Conservation (phyloP, 331 rosid genomes). For the Dryas integrifolia region DNA sequence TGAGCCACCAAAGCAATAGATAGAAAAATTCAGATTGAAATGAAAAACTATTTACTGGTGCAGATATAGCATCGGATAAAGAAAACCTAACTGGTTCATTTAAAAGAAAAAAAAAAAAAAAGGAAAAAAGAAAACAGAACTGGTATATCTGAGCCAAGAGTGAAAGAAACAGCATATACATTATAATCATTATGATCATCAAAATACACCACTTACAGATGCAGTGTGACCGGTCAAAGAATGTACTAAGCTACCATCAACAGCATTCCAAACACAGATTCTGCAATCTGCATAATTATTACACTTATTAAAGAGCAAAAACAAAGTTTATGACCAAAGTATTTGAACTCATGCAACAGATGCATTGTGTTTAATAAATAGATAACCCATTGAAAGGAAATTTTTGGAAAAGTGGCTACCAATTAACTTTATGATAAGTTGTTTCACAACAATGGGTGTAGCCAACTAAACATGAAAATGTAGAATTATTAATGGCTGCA, state of each 20-base stretch:
- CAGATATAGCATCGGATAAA: slow-evolving; percentile 16
- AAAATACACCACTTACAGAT: slow-evolving; percentile 51
- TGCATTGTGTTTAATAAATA: not conserved
- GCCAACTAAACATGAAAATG: not conserved
- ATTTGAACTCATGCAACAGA: not conserved
- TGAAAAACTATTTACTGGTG: slow-evolving; percentile 12
- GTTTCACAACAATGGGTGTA: not conserved
- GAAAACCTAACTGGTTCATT: slow-evolving; percentile 5
- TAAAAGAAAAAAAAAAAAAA: too few species aligned
- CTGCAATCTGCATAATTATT: slow-evolving; percentile 72
- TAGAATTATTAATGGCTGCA: not conserved
- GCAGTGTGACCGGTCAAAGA: slow-evolving; percentile 84
- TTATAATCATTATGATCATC: not conserved
- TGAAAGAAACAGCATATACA: slow-evolving; percentile 7
- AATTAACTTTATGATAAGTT: not conserved
- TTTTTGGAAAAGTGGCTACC: not conserved
- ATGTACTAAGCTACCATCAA: slow-evolving; percentile 92
- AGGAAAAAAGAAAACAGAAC: not conserved
- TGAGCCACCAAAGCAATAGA: slow-evolving; percentile 30
- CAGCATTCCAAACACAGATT: slow-evolving; percentile 95
- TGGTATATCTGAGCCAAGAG: not conserved
- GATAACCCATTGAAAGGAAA: not conserved
- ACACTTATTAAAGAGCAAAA: not conserved
- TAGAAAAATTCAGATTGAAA: slow-evolving; percentile 19
- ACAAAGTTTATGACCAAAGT: not conserved